These are phyloP conservation scores for Moricandia arvensis DNA, from an alignment of 345 rosid genomes.

Conservation along the genomic window DNA sequence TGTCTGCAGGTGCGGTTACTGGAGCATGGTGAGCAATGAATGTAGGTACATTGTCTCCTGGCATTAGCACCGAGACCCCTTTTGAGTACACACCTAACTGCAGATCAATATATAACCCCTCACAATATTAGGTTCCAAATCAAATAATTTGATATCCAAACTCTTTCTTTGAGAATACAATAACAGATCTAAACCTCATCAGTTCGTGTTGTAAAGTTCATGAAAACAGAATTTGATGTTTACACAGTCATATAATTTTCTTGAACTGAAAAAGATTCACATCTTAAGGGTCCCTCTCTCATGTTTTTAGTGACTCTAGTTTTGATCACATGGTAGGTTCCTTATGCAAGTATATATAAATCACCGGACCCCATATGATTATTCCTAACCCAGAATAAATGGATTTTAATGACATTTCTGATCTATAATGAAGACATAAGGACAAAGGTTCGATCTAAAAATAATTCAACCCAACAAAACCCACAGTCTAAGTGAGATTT, in stretches of 20 bases:
- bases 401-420: not conserved
- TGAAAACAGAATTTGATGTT: not conserved
- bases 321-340: conserved; percentile 17
- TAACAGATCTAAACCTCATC: not conserved
- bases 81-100: conserved; percentile 72
- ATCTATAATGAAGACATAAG: not conserved
- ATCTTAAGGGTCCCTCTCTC: conserved; percentile 2
- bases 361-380: not conserved
- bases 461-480: not conserved
- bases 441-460: not conserved
- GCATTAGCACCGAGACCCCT: conserved; percentile 86
- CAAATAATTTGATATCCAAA: not conserved
- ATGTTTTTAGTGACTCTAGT: conserved; percentile 15
- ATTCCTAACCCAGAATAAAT: conserved; percentile 6
- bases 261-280: not conserved
- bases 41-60: conserved; percentile 67
- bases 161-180: not conserved
- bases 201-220: not conserved
- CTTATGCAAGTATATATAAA: not conserved
- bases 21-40: conserved; percentile 73
- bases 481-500: not conserved
- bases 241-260: not conserved
- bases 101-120: conserved; percentile 4
- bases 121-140: not conserved
- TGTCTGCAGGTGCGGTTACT: conserved; percentile 35